Percentiles rank a stretch among this genome's conserved stretches.
Evolutionary conservation across 345 rosid genomes (phyloP).

Genomic region (Gossypium bickii): DNA sequence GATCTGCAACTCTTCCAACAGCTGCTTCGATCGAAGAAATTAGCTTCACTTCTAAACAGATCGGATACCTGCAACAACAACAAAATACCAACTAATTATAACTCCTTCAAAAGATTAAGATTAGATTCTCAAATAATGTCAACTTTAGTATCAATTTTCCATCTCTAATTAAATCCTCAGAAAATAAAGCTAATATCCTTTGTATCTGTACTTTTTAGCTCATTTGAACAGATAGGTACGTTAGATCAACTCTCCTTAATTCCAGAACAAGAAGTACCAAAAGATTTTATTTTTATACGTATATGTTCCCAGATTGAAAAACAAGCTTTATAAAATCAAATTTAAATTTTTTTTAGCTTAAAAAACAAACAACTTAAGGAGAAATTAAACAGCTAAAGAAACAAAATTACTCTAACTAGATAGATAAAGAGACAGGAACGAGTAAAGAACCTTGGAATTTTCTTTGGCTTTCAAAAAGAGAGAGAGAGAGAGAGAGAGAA

Average conservation of each 20-base stretch:
- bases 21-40: neutral
- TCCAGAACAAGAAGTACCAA: neutral
- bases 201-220: neutral
- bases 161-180: neutral
- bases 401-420: neutral
- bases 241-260: conserved; percentile 20
- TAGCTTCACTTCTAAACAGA: conserved; percentile 18
- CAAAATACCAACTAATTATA: conserved; percentile 14
- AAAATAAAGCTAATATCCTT: neutral
- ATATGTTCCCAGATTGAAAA: neutral
- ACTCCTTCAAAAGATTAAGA: neutral
- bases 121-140: conserved; percentile 9
- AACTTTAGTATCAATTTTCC: conserved; percentile 7
- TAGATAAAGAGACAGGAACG: neutral
- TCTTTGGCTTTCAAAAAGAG: neutral
- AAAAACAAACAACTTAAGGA: neutral
- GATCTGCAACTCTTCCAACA: conserved; percentile 29
- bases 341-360: neutral
- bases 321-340: neutral
- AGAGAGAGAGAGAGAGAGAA: too few relatives aligned
- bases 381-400: neutral
- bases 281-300: neutral
- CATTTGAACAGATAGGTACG: conserved; percentile 4
- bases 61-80: conserved; percentile 19
- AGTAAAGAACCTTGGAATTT: neutral